Evolutionary conservation across 129 eudicot species (phyloP).

Genomic region (Kitagawia praeruptora): DNA sequence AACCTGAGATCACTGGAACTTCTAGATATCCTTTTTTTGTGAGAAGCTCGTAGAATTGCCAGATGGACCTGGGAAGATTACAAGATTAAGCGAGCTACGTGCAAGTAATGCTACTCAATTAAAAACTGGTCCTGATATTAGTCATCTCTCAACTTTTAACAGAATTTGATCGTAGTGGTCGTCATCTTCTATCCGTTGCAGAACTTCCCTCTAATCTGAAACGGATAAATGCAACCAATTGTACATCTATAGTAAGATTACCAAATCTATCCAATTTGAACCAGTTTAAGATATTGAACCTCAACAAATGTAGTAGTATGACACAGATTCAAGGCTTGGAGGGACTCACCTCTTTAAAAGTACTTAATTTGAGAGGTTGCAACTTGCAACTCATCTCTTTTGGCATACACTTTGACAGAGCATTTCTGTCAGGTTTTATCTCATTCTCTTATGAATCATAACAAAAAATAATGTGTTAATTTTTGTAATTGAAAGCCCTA

Average conservation of each 20-base stretch:
- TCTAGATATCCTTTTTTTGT: not conserved
- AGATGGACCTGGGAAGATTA: not conserved
- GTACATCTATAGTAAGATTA: not conserved
- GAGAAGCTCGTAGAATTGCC: conserved; percentile 2
- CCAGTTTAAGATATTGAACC: not conserved
- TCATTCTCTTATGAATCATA: not conserved
- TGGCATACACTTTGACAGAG: not conserved
- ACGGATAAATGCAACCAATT: not conserved
- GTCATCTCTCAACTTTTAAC: not conserved
- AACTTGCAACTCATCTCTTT: not conserved
- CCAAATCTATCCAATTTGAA: not conserved
- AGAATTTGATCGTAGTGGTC: not conserved
- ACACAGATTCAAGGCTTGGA: not conserved
- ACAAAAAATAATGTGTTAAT: not conserved
- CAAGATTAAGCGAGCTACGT: not conserved
- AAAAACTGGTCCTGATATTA: not conserved
- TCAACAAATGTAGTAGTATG: not conserved
- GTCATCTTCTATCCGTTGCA: not conserved
- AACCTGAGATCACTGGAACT: not conserved
- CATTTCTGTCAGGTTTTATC: not conserved
- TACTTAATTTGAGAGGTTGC: not conserved
- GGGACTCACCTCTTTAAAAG: not conserved
- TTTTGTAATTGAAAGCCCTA: not conserved
- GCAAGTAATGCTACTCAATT: not conserved
- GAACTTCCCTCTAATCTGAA: conserved; percentile 1